Evolutionary conservation across 139 green algal genomes (phyloP).

Genomic region (Prasinococcaceae sp.): DNA sequence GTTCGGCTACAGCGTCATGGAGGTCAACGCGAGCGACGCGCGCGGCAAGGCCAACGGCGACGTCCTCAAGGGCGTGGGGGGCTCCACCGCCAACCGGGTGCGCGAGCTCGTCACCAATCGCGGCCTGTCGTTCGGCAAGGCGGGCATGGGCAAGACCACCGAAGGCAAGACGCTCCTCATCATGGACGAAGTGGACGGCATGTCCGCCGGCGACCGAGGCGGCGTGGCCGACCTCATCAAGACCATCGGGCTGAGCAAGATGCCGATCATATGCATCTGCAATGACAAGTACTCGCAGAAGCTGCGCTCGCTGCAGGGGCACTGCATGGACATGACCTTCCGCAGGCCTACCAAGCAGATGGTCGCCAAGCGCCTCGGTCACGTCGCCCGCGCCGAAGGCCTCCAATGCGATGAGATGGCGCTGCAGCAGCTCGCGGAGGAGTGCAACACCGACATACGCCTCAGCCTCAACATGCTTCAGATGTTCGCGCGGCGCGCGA

Average conservation of each 20-base stretch:
- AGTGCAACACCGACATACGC: slow-evolving; percentile 70
- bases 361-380: slow-evolving; percentile 60
- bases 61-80: slow-evolving; percentile 48
- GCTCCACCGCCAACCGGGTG: slow-evolving; percentile 78
- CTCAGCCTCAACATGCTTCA: slow-evolving; percentile 86
- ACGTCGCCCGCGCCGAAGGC: slow-evolving; percentile 57
- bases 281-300: slow-evolving; percentile 96
- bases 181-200: slow-evolving; percentile 99
- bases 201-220: slow-evolving; percentile 75
- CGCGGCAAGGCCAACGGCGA: slow-evolving; percentile 66
- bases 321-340: slow-evolving; percentile 67
- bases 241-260: slow-evolving; percentile 62
- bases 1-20: slow-evolving; percentile 21
- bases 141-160: no score
- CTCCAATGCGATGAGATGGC: slow-evolving; percentile 41
- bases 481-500: slow-evolving; percentile 15
- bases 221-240: slow-evolving; percentile 83
- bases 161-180: slow-evolving; percentile 51
- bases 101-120: slow-evolving; percentile 80
- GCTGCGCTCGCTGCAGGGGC: slow-evolving; percentile 66
- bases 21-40: slow-evolving; percentile 87
- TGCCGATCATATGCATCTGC: slow-evolving; percentile 97
- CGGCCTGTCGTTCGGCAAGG: slow-evolving; percentile 3
- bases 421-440: slow-evolving; percentile 65
- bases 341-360: slow-evolving; percentile 58